Conservation (phyloP, 371 early-diverging fungal genomes). For the Blakeslea trispora region DNA sequence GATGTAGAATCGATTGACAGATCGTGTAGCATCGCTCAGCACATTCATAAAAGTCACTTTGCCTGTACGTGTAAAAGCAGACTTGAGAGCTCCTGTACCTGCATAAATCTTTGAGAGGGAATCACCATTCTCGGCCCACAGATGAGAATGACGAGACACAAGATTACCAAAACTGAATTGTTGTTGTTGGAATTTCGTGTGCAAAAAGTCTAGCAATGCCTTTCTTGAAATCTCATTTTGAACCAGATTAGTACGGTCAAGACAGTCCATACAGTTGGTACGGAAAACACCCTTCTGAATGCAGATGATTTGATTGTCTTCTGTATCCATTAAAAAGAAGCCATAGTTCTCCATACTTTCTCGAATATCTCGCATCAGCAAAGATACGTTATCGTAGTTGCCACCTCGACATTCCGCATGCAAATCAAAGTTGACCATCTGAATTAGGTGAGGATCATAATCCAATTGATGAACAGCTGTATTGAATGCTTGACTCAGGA, state of each 20-base stretch:
- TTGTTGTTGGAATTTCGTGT: constrained; percentile 9
- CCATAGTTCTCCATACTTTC: constrained; percentile 55
- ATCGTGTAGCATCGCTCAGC: constrained; percentile 90
- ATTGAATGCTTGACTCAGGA: constrained; percentile 73
- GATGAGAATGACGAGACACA: constrained; percentile 55
- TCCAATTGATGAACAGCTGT: constrained; percentile 51
- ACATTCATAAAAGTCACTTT: constrained; percentile 85
- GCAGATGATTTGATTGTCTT: constrained; percentile 54
- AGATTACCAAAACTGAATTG: constrained; percentile 16
- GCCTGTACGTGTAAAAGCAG: constrained; percentile 88
- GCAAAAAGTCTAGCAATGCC: constrained; percentile 41
- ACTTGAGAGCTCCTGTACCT: constrained; percentile 97
- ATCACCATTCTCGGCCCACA: constrained; percentile 98
- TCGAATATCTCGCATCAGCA: constrained; percentile 54
- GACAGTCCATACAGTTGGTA: constrained; percentile 98
- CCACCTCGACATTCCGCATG: constrained; percentile 80
- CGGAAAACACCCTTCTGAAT: constrained; percentile 84
- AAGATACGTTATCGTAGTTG: constrained; percentile 74
- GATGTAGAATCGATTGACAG: constrained; percentile 89
- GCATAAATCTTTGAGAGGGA: constrained; percentile 93
- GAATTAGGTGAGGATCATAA: constrained; percentile 25
- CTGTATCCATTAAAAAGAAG: constrained; percentile 69
- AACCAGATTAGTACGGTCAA: constrained; percentile 86
- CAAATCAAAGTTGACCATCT: constrained; percentile 82
- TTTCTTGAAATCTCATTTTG: constrained; percentile 61